Conservation (phyloP, 306 rosid species). For the Alnus rubra region DNA sequence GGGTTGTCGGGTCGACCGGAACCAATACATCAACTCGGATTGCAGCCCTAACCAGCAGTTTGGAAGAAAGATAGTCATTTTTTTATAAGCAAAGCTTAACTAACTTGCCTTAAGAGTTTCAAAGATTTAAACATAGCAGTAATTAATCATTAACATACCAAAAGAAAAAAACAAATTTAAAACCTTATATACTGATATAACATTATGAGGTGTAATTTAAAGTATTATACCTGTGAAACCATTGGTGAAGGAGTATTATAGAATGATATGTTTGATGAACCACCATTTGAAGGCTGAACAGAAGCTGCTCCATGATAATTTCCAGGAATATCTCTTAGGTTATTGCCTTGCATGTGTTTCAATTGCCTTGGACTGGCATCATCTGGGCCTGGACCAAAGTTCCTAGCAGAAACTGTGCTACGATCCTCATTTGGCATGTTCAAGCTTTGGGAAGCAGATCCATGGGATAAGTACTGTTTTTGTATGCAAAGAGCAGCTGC, state of each 20-base stretch:
- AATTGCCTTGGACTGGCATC: slow-evolving; percentile 68
- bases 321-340: slow-evolving; percentile 70
- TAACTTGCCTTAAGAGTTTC: too few relatives aligned
- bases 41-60: too few relatives aligned
- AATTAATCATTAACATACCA: too few relatives aligned
- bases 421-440: slow-evolving; percentile 60
- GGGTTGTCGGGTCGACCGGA: too few relatives aligned
- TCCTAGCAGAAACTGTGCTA: slow-evolving; percentile 55
- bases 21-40: too few relatives aligned
- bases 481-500: slow-evolving; percentile 83
- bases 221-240: slow-evolving; percentile 62
- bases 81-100: not conserved
- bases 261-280: slow-evolving; percentile 64
- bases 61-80: not conserved
- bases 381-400: slow-evolving; percentile 46
- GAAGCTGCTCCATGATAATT: slow-evolving; percentile 62
- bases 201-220: slow-evolving; percentile 21
- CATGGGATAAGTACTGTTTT: slow-evolving; percentile 69
- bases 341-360: slow-evolving; percentile 66
- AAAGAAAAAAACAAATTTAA: too few relatives aligned
- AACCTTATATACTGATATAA: not conserved
- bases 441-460: slow-evolving; percentile 47
- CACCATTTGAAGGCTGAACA: slow-evolving; percentile 57
- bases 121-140: not conserved
- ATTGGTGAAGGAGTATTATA: slow-evolving; percentile 94